These are phyloP conservation scores for Xylaria curta DNA, from an alignment of 495 filamentous ascomycete genomes.

Conservation along the genomic window DNA sequence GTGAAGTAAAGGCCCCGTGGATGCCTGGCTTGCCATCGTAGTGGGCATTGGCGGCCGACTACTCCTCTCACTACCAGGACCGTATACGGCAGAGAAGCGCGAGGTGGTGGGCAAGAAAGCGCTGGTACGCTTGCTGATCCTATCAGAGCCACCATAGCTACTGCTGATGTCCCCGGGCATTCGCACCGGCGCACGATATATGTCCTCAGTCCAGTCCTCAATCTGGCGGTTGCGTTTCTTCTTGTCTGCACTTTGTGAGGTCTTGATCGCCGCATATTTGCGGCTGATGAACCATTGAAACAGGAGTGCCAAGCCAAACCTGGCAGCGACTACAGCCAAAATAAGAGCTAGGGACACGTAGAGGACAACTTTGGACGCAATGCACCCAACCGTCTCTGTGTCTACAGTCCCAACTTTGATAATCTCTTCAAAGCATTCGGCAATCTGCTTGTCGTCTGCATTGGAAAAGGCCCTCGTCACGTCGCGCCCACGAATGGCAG, in stretches of 20 bases:
- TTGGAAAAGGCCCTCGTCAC: constrained; percentile 86
- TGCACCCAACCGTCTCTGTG: constrained; percentile 95
- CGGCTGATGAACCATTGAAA: constrained; percentile 96
- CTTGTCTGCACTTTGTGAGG: constrained; percentile 70
- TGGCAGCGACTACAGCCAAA: constrained; percentile 82
- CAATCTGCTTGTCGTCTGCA: constrained; percentile 75
- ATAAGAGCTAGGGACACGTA: constrained; percentile 95
- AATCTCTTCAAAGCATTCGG: constrained; percentile 86
- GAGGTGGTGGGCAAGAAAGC: constrained; percentile 83
- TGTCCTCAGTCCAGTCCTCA: constrained; percentile 98
- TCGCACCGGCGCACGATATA: constrained; percentile 87
- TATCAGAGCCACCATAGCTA: constrained; percentile 65
- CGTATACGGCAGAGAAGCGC: constrained; percentile 93
- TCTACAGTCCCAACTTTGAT: constrained; percentile 96
- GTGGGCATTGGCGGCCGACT: constrained; percentile 66
- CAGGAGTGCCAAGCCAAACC: constrained; percentile 86
- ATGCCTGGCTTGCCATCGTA: constrained; percentile 96
- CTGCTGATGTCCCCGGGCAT: constrained; percentile 70
- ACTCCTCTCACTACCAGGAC: constrained; percentile 59
- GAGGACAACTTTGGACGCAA: constrained; percentile 95
- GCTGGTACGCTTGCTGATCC: constrained; percentile 80
- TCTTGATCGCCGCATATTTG: constrained; percentile 78
- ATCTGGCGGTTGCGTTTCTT: constrained; percentile 90
- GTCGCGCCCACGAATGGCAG: constrained; percentile 82
- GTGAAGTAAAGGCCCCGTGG: constrained; percentile 76